Conservation (phyloP, 805 yeast genomes). For the Starmerella vitae region DNA sequence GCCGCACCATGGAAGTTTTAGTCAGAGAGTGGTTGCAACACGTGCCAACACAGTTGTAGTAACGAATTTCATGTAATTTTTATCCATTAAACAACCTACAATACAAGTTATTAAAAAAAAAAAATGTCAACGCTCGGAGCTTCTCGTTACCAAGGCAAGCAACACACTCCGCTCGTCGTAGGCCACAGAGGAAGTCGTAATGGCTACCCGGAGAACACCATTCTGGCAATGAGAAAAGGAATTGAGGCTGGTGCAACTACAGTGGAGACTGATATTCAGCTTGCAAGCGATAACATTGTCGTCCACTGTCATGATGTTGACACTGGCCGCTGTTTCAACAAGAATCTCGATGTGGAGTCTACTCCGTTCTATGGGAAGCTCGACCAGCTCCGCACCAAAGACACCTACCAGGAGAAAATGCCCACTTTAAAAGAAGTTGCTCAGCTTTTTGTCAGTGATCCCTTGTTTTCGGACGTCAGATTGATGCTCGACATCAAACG, state of each 20-base stretch:
- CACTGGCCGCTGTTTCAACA: constrained; percentile 38
- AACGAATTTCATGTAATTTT: background rate
- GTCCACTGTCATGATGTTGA: constrained; percentile 42
- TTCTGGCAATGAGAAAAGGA: constrained; percentile 36
- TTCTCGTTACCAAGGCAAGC: constrained; percentile 16
- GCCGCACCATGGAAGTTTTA: background rate
- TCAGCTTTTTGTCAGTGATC: constrained; percentile 30
- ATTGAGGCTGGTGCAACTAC: constrained; percentile 34
- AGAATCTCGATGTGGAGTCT: constrained; percentile 29
- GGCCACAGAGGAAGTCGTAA: constrained; percentile 29
- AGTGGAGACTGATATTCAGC: constrained; percentile 45
- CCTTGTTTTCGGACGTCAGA: constrained; percentile 22
- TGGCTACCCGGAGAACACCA: constrained; percentile 36
- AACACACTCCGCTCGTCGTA: constrained; percentile 22
- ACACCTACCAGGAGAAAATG: constrained; percentile 29
- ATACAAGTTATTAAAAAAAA: background rate
- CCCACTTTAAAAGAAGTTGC: constrained; percentile 33
- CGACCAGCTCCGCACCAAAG: constrained; percentile 28
- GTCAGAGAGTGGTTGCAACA: background rate
- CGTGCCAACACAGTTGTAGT: background rate
- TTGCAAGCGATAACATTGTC: constrained; percentile 39
- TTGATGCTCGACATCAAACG: constrained; percentile 43
- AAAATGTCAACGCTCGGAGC: constrained; percentile 16
- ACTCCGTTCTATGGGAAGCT: constrained; percentile 30
- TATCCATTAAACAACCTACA: background rate